A percentile compares a stretch with the other conserved stretches of the same genome.
These are phyloP conservation scores for Codiaeum variegatum DNA, from an alignment of 441 rosid species.

Conservation along the genomic window DNA sequence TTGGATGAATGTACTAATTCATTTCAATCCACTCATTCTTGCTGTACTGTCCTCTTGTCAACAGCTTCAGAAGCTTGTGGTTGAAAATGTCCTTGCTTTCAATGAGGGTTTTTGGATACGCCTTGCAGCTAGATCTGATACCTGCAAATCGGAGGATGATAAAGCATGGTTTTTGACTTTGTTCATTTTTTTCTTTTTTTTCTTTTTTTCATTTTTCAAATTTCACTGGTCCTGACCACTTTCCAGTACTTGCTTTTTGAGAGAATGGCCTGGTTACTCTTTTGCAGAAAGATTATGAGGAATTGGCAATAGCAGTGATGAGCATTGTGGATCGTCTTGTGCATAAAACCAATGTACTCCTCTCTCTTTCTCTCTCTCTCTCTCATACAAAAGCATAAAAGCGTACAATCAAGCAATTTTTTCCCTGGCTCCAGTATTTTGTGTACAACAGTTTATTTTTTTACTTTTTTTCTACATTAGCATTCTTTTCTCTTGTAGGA, in stretches of 20 bases:
- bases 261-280: conserved; percentile 20
- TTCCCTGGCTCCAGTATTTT: not conserved
- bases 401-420: not conserved
- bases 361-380: conserved; percentile 19
- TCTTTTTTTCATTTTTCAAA: conserved; percentile 11
- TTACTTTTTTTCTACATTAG: conserved; percentile 12
- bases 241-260: conserved; percentile 14
- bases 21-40: conserved; percentile 9
- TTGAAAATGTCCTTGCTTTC: conserved; percentile 82
- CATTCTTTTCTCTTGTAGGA: conserved; percentile 43
- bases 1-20: not conserved
- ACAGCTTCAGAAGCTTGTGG: conserved; percentile 85
- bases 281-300: conserved; percentile 87
- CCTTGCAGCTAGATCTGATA: conserved; percentile 79
- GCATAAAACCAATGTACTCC: conserved; percentile 67
- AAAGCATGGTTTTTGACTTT: conserved; percentile 56
- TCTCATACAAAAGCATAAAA: not conserved
- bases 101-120: conserved; percentile 80
- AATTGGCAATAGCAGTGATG: conserved; percentile 76
- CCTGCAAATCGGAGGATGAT: conserved; percentile 88
- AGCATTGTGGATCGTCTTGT: conserved; percentile 75
- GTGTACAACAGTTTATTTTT: not conserved
- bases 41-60: conserved; percentile 21
- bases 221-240: conserved; percentile 13
- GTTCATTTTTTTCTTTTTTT: conserved; percentile 29